A percentile compares a stretch with the other conserved stretches of the same genome.
phyloP scores from a whole-genome alignment of 441 rosid genomes.

The Adansonia gregorii region DNA sequence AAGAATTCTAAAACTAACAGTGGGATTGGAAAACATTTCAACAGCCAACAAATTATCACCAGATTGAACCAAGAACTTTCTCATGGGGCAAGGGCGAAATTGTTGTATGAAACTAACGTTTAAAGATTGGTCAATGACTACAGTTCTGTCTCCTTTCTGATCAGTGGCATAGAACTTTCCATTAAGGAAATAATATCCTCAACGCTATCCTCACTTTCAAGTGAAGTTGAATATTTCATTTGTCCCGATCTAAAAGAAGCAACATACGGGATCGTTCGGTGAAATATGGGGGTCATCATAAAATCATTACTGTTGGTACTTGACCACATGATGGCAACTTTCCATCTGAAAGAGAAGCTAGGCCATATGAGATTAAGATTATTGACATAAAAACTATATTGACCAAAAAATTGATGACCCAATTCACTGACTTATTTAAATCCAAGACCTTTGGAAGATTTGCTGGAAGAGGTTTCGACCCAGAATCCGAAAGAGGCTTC shows the following conservation, averaged over 20 bases:
- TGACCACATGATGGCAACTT: background rate
- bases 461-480: background rate
- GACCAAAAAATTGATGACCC: constrained; percentile 27
- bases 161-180: background rate
- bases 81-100: too few species aligned
- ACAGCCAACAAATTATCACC: background rate
- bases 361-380: too few species aligned
- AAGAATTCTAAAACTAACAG: too few species aligned
- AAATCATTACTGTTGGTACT: background rate
- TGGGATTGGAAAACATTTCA: background rate
- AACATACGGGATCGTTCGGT: background rate
- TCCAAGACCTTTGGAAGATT: constrained; percentile 27
- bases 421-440: constrained; percentile 31
- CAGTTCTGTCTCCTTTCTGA: background rate
- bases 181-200: constrained; percentile 6
- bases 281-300: background rate
- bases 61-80: background rate
- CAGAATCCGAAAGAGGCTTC: background rate
- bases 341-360: background rate
- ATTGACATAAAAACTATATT: background rate
- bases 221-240: background rate
- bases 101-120: background rate
- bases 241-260: background rate
- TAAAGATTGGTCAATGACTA: constrained; percentile 3
- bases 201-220: background rate